A percentile compares a stretch with the other conserved stretches of the same genome.
phyloP scores from a whole-genome alignment of 805 yeast species.

The Metschnikowia hibisci region DNA sequence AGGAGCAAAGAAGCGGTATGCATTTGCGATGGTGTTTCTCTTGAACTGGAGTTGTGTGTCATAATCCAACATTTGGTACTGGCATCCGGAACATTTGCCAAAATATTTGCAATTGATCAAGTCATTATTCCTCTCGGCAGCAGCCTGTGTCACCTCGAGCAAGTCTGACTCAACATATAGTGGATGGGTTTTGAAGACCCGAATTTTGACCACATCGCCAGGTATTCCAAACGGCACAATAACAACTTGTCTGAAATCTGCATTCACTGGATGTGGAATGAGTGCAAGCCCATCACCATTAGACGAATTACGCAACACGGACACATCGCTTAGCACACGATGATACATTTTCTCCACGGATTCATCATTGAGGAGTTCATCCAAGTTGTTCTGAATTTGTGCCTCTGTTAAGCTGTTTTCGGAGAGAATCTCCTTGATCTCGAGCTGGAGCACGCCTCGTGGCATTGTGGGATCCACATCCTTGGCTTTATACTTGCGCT shows the following conservation, averaged over 20 bases:
- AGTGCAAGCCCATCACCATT: constrained; percentile 87
- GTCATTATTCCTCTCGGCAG: constrained; percentile 46
- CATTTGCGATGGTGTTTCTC: constrained; percentile 70
- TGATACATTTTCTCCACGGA: constrained; percentile 49
- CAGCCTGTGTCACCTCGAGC: constrained; percentile 40
- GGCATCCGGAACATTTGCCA: constrained; percentile 93
- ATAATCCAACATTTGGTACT: constrained; percentile 77
- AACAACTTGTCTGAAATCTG: constrained; percentile 52
- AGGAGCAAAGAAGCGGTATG: constrained; percentile 75
- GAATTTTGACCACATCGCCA: constrained; percentile 71
- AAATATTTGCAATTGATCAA: constrained; percentile 77
- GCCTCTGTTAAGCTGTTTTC: constrained; percentile 39
- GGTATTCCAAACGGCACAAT: constrained; percentile 85
- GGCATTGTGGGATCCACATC: constrained; percentile 75
- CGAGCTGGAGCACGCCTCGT: constrained; percentile 70
- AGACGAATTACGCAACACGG: constrained; percentile 57
- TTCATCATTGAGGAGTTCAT: constrained; percentile 57
- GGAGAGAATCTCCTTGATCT: constrained; percentile 57
- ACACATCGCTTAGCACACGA: constrained; percentile 54
- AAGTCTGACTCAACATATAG: constrained; percentile 72
- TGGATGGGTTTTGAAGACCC: constrained; percentile 76
- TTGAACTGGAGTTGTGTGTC: constrained; percentile 70
- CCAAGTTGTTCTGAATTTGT: constrained; percentile 59
- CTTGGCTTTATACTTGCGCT: constrained; percentile 57
- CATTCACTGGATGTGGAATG: constrained; percentile 52